Evolutionary conservation across 2,329 filamentous ascomycete species (phyloP).

Genomic region (Dothideomycetes sp.): DNA sequence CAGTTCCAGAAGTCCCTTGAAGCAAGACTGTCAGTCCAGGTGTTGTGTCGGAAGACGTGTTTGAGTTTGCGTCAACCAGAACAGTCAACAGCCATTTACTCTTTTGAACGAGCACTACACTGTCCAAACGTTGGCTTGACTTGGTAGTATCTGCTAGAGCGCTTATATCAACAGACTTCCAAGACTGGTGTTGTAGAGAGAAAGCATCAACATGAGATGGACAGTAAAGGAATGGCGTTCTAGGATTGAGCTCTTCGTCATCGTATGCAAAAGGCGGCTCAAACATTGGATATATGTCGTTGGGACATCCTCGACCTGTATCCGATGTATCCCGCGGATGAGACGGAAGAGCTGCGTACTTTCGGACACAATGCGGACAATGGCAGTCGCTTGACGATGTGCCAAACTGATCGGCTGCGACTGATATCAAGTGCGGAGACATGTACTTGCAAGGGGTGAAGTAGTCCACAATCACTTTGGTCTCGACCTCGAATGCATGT

Average conservation of each 20-base stretch:
- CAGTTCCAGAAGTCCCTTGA: neutral
- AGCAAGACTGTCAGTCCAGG: neutral
- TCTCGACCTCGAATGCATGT: neutral
- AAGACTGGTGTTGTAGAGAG: neutral
- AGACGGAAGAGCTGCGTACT: neutral
- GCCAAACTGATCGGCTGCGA: neutral
- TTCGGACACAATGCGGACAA: neutral
- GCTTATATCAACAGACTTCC: neutral
- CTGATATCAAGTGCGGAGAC: neutral
- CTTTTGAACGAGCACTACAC: neutral
- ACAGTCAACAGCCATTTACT: too few species aligned
- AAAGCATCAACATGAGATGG: neutral
- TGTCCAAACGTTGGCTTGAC: neutral
- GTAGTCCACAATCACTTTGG: neutral
- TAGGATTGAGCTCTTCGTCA: neutral
- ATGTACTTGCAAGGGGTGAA: neutral
- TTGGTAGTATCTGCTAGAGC: neutral
- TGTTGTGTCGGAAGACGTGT: neutral
- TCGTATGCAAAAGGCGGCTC: neutral
- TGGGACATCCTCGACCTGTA: neutral
- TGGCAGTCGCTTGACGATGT: neutral
- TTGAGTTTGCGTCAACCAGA: neutral
- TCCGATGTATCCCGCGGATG: neutral
- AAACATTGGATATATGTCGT: neutral
- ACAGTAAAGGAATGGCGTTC: neutral